Evolutionary conservation across 2,329 filamentous ascomycete genomes (phyloP), one percentile per base, ranked within the genome.

Genomic region (Fusarium mangiferae): DNA sequence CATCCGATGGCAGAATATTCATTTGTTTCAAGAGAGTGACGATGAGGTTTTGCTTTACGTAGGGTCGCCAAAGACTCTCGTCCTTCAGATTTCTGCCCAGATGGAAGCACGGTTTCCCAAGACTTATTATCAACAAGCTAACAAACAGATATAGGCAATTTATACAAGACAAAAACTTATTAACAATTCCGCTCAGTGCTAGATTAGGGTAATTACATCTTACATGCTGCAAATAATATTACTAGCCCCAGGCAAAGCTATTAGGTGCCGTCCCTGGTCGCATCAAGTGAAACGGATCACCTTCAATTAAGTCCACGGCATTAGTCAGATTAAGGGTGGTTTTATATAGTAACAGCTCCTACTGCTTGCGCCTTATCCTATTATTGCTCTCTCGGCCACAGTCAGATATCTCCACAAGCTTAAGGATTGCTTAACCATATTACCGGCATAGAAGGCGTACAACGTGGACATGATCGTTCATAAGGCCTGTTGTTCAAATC

Each of bases 61-160:
- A 11, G 93, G 93, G 1, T 93, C 93, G 0, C 95, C 93, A 0
- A 96, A 96, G 78, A 93, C 94, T 7, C 84, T 96, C 17, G 93
- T 95, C 66, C 95, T 95, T 78, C 93, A 96, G 80, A 95, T 96
- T 73, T 93, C 92, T 3, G 93, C 93, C 2, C 93, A 95, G 81
- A 86, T 95, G 22, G 90, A 94, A 79, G 93, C 90, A 10, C 88
- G 92, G 10, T 96, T 94, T 78, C 90, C 88, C 0, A 96, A 95
- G 81, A 85, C 82, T 3, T 90, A 90, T 80, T 85, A 85, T 51
- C 85, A 85, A 35, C 86, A 90, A 42, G 85, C 84, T 9, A 90
- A 89, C 1, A 90, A 90, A 75, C 93, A 90, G 1, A 91, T 95
- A 0, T 96, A 93, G 93, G 92, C 90, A 0, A 94, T 96, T 54